Evolutionary conservation across 83 land plant species (phyloP), one percentile per base, ranked within the genome.

Genomic region (Picea abies): DNA sequence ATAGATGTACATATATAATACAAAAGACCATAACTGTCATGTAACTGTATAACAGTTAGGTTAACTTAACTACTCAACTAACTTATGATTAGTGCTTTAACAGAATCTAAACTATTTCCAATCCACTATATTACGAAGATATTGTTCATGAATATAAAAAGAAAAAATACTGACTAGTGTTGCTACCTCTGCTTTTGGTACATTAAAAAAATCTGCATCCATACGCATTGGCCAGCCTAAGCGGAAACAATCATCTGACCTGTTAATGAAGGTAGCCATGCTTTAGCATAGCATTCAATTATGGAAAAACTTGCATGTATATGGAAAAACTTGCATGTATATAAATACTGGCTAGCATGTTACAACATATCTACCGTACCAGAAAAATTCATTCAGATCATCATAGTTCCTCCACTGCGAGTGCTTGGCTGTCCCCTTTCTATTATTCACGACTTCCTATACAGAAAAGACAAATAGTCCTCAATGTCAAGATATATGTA

Each of bases 351-450:
- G 25, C 25, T 9, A 52, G 56, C 3, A 39, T 80, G 75, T 61
- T 29, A 70, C 68, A 29, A 84, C n/a, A 60, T 23, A 35, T 25
- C 11, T 70, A 12, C n/a, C 62, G 5, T 47, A 97, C 99, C 99
- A 97, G 94, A 97, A 97, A 82, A 80, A 97, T 84, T 97, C 99
- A 77, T 97, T 97, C 67, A 97, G 86, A 82, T 97, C 99, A 80
- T 97, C 99, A 75, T 97, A 97, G 80, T 97, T 97, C 60, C 99
- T 93, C 99, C 99, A 97, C 61, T 86, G 83, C 10, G 99, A 95
- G 86, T 97, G 92, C 35, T 91, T 92, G 71, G 99, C 91, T 41
- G 87, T 86, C 22, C 99, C 99, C 77, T 72, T 85, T 87, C 84
- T 90, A 78, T 84, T 94, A 62, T 83, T 92, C 69, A 87, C 60